These are phyloP conservation scores for Rhododendron henanense DNA, from an alignment of 148 eudicot species.

Conservation along the genomic window DNA sequence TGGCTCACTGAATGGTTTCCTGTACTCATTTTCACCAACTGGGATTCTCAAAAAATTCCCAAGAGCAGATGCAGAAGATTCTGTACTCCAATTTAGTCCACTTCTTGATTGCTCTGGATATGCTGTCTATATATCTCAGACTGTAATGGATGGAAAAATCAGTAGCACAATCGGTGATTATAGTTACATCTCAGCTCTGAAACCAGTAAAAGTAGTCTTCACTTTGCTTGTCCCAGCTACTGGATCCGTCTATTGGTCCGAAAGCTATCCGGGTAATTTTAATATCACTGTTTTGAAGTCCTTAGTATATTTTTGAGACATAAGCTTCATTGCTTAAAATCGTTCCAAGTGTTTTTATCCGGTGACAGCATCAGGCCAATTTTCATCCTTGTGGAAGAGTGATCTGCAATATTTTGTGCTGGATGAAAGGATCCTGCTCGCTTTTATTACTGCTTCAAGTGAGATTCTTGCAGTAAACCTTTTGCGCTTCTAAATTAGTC, in stretches of 20 bases:
- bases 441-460: conserved; percentile 75
- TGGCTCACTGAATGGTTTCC: conserved; percentile 80
- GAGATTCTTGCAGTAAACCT: conserved; percentile 22
- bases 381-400: conserved; percentile 39
- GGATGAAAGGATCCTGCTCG: conserved; percentile 66
- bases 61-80: conserved; percentile 31
- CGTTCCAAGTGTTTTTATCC: not conserved
- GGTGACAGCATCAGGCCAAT: conserved; percentile 17
- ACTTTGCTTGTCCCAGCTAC: conserved; percentile 74
- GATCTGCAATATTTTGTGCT: conserved; percentile 60
- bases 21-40: conserved; percentile 78
- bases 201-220: conserved; percentile 58
- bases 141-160: conserved; percentile 67
- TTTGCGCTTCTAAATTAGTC: not conserved
- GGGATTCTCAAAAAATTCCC: conserved; percentile 60
- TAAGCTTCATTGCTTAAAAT: not conserved
- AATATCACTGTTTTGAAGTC: not conserved
- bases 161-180: conserved; percentile 38
- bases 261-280: conserved; percentile 59
- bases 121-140: conserved; percentile 70
- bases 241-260: conserved; percentile 67
- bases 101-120: conserved; percentile 87
- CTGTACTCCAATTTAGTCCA: conserved; percentile 72
- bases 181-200: conserved; percentile 58
- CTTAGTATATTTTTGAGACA: not conserved